phyloP scores from a whole-genome alignment of 176 grass and related monocot genomes.

The Leersia perrieri region DNA sequence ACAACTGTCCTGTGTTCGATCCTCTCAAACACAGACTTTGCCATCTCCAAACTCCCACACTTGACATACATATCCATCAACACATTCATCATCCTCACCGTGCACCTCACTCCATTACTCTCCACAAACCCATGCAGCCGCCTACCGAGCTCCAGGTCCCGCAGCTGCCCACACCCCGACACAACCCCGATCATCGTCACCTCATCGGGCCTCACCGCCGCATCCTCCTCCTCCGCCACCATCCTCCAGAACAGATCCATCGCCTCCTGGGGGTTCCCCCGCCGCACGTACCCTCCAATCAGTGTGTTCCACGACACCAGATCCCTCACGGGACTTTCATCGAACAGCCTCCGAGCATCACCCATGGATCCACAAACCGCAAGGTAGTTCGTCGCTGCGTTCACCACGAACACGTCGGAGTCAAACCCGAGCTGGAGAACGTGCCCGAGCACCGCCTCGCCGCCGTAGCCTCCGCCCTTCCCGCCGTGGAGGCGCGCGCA shows the following conservation, averaged over 20 bases:
- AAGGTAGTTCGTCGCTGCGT: conserved; percentile 48
- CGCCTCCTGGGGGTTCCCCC: conserved; percentile 26
- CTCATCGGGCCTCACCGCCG: conserved; percentile 28
- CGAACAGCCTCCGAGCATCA: conserved; percentile 44
- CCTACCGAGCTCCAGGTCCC: conserved; percentile 47
- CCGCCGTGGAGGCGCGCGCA: conserved; percentile 44
- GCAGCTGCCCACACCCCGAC: conserved; percentile 33
- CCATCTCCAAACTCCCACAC: conserved; percentile 41
- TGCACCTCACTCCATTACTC: conserved; percentile 35
- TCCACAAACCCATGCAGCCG: conserved; percentile 37
- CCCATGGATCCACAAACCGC: conserved; percentile 32
- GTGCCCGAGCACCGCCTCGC: conserved; percentile 38
- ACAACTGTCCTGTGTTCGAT: conserved; percentile 34
- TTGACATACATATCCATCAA: conserved; percentile 72
- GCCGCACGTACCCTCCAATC: conserved; percentile 39
- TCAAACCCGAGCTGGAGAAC: conserved; percentile 32
- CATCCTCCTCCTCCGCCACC: conserved; percentile 25
- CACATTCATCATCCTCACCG: conserved; percentile 39
- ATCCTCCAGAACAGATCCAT: conserved; percentile 46
- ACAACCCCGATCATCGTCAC: conserved; percentile 57
- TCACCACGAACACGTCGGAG: conserved; percentile 55
- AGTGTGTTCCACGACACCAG: conserved; percentile 64
- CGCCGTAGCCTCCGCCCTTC: conserved; percentile 20
- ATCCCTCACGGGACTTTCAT: conserved; percentile 33
- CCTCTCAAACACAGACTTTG: conserved; percentile 40